These are phyloP conservation scores for Westerdykella ornata DNA, from an alignment of 2,329 filamentous ascomycete species.

Conservation along the genomic window DNA sequence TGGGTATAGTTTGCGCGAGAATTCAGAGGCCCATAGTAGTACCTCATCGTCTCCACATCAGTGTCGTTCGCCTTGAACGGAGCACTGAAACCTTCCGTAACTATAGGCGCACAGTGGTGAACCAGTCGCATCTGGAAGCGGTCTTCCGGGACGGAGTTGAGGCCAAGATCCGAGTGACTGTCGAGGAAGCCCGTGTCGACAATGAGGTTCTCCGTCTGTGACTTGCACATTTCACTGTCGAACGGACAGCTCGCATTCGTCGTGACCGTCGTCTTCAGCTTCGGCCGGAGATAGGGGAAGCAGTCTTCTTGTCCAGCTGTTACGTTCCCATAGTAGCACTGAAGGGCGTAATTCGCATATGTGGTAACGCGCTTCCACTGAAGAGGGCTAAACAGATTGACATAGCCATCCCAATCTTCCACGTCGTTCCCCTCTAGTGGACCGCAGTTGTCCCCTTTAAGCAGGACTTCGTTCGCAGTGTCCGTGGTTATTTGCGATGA, in stretches of 20 bases:
- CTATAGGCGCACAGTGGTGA: slow-evolving; percentile 18
- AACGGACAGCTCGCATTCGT: slow-evolving; percentile 16
- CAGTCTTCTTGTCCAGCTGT: slow-evolving; percentile 11
- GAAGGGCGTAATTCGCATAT: slow-evolving; percentile 14
- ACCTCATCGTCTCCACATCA: slow-evolving; percentile 1
- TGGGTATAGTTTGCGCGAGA: too few relatives aligned
- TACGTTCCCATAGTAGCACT: slow-evolving; percentile 13
- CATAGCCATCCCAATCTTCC: slow-evolving; percentile 1
- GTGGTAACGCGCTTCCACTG: slow-evolving; percentile 8
- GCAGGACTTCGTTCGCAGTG: slow-evolving; percentile 27
- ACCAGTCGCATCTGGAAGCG: slow-evolving; percentile 17
- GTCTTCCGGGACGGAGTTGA: slow-evolving; percentile 16
- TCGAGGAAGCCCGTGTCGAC: slow-evolving; percentile 21
- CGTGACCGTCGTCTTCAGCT: slow-evolving; percentile 7
- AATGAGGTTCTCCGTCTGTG: slow-evolving; percentile 9
- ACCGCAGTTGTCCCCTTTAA: slow-evolving; percentile 24
- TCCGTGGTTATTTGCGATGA: slow-evolving; percentile 28
- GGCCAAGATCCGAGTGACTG: slow-evolving; percentile 17
- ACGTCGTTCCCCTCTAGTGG: not conserved
- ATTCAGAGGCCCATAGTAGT: slow-evolving; percentile 3
- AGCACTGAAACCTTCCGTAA: slow-evolving; percentile 8
- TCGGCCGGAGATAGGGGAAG: slow-evolving; percentile 11
- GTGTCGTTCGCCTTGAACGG: not conserved
- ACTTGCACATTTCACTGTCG: slow-evolving; percentile 11
- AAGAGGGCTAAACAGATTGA: slow-evolving; percentile 3